phyloP scores from a whole-genome alignment of 1,139 yeast species.

The Waltiozyma sp. region DNA sequence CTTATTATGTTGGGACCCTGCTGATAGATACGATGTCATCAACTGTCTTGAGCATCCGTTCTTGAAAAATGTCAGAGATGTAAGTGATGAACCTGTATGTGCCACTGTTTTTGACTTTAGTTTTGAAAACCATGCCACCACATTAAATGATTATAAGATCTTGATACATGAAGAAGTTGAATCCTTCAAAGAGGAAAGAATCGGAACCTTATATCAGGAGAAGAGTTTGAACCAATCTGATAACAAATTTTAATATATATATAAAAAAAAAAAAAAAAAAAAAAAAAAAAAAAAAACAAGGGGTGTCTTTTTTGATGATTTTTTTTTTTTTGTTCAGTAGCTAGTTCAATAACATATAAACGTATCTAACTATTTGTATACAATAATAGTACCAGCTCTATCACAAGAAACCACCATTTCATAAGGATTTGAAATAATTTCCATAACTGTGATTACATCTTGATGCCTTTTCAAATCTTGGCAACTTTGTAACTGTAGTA shows the following conservation, averaged over 20 bases:
- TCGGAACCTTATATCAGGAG: slow-evolving; percentile 6
- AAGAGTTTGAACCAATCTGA: not conserved
- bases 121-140: slow-evolving; percentile 34
- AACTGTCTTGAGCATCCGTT: slow-evolving; percentile 44
- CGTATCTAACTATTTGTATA: slow-evolving; percentile 31
- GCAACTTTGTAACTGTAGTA: slow-evolving; percentile 27
- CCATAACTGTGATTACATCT: slow-evolving; percentile 42
- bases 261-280: not conserved
- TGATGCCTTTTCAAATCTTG: slow-evolving; percentile 30
- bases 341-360: not conserved
- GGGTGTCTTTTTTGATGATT: too few relatives aligned
- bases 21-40: slow-evolving; percentile 34
- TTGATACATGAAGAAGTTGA: slow-evolving; percentile 37
- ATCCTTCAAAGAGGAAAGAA: slow-evolving; percentile 22
- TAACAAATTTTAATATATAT: not conserved
- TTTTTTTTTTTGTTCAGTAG: too few relatives aligned
- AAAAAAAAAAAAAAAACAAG: not conserved
- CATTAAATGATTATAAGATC: slow-evolving; percentile 30
- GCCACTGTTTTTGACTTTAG: slow-evolving; percentile 44
- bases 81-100: slow-evolving; percentile 39
- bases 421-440: slow-evolving; percentile 37
- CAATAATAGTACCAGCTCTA: slow-evolving; percentile 47
- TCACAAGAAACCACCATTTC: slow-evolving; percentile 56
- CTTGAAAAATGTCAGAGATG: slow-evolving; percentile 35
- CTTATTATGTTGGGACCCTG: slow-evolving; percentile 55